Evolutionary conservation across 208 protist species (phyloP).

Genomic region (Wallacemonas rigidus): DNA sequence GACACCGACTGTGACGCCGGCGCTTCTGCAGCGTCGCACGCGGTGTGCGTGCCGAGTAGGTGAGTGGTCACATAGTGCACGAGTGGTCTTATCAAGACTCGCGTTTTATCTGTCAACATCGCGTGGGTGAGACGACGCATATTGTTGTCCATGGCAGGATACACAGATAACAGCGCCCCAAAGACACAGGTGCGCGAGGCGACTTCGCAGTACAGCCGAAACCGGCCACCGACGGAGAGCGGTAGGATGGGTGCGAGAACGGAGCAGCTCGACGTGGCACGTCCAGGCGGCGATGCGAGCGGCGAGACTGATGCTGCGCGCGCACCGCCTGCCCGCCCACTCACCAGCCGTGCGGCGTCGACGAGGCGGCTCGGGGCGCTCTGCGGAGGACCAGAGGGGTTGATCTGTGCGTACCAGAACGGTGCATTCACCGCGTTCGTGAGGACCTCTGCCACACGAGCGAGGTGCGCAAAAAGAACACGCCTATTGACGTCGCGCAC

Average conservation of each 20-base stretch:
- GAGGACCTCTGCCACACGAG: not conserved
- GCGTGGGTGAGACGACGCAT: slow-evolving; percentile 4
- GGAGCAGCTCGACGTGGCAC: not conserved
- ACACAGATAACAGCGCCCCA: slow-evolving; percentile 8
- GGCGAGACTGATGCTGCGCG: too few relatives aligned
- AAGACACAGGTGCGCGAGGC: not conserved
- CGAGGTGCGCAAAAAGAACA: not conserved
- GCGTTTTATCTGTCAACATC: not conserved
- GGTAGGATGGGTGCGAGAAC: slow-evolving; percentile 6
- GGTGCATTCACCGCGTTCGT: slow-evolving; percentile 7
- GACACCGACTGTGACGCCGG: not conserved
- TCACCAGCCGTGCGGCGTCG: not conserved
- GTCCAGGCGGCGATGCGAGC: too few relatives aligned
- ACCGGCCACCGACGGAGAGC: slow-evolving; percentile 4
- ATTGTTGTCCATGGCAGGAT: slow-evolving; percentile 8
- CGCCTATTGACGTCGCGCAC: not conserved
- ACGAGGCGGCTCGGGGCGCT: not conserved
- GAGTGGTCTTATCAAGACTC: not conserved
- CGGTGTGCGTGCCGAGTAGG: not conserved
- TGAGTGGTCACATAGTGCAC: slow-evolving; percentile 4
- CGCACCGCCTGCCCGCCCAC: not conserved
- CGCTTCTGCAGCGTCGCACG: not conserved
- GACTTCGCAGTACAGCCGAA: slow-evolving; percentile 13
- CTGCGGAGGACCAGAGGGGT: slow-evolving; percentile 6
- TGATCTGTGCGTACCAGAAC: slow-evolving; percentile 8